These are phyloP conservation scores for Paradendryphiella salina DNA, from an alignment of 2,329 filamentous ascomycete genomes.

Conservation along the genomic window DNA sequence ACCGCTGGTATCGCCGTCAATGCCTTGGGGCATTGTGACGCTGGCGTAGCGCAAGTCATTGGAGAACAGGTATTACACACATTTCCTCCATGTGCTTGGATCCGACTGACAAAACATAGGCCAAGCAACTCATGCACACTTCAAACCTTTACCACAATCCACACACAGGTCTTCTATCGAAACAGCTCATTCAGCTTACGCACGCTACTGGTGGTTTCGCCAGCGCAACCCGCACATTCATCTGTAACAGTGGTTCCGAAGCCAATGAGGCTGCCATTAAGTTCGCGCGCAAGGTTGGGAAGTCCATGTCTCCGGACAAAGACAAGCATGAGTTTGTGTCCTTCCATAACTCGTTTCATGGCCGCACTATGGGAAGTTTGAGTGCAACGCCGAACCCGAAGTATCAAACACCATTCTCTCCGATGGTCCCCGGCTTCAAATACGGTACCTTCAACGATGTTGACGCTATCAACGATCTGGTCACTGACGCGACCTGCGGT, in stretches of 20 bases:
- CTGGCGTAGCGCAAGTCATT: constrained; percentile 73
- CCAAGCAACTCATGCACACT: constrained; percentile 78
- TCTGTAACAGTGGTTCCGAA: constrained; percentile 95
- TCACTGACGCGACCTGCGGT: constrained; percentile 85
- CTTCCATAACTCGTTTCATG: constrained; percentile 92
- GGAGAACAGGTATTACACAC: constrained; percentile 66
- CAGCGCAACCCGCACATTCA: constrained; percentile 76
- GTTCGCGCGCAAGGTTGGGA: constrained; percentile 90
- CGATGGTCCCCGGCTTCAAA: constrained; percentile 92
- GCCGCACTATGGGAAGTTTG: constrained; percentile 90
- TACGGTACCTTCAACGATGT: constrained; percentile 87
- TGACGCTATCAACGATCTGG: constrained; percentile 67
- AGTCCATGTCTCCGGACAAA: constrained; percentile 70
- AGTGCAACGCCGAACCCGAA: constrained; percentile 98
- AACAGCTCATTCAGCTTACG: constrained; percentile 82
- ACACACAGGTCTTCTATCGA: constrained; percentile 88
- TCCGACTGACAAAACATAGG: constrained; percentile 37
- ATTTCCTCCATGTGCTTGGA: background rate
- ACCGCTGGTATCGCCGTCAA: constrained; percentile 97
- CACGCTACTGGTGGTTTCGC: constrained; percentile 79
- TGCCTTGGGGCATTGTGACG: constrained; percentile 85
- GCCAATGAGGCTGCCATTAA: constrained; percentile 98
- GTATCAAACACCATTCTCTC: constrained; percentile 92
- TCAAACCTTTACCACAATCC: constrained; percentile 98
- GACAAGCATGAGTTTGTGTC: constrained; percentile 82